Evolutionary conservation across 192 early-diverging fungal genomes (phyloP).

Genomic region (Dissophora globulifera): DNA sequence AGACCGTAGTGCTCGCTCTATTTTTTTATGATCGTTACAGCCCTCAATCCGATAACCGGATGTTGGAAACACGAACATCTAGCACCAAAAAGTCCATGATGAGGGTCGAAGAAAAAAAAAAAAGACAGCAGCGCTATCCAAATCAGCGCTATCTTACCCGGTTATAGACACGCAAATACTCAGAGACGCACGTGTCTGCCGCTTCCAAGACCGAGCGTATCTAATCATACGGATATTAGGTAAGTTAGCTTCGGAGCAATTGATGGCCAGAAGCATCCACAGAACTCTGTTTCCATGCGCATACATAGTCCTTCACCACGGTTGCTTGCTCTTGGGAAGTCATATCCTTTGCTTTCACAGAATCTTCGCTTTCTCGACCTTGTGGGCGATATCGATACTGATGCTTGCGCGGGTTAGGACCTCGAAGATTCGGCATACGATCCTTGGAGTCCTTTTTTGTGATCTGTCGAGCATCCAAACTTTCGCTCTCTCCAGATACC

Average conservation of each 20-base stretch:
- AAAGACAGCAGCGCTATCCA: neutral
- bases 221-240: neutral
- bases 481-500: neutral
- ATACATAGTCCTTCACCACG: conserved; percentile 26
- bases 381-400: conserved; percentile 8
- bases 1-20: conserved; percentile 8
- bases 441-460: conserved; percentile 8
- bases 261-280: neutral
- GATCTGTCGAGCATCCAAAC: neutral
- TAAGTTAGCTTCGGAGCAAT: no score
- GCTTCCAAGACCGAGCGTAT: neutral
- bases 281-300: neutral
- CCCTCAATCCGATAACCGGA: conserved; percentile 40
- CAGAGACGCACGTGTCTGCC: conserved; percentile 19
- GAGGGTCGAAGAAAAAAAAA: neutral
- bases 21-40: conserved; percentile 33
- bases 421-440: neutral
- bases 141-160: no score
- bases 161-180: conserved; percentile 28
- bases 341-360: neutral
- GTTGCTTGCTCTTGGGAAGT: conserved; percentile 4
- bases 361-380: neutral
- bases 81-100: neutral
- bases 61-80: conserved; percentile 37
- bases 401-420: conserved; percentile 1